Base-by-base conservation (phyloP, 1,139 yeast species). In the Blastobotrys arbuscula region DNA sequence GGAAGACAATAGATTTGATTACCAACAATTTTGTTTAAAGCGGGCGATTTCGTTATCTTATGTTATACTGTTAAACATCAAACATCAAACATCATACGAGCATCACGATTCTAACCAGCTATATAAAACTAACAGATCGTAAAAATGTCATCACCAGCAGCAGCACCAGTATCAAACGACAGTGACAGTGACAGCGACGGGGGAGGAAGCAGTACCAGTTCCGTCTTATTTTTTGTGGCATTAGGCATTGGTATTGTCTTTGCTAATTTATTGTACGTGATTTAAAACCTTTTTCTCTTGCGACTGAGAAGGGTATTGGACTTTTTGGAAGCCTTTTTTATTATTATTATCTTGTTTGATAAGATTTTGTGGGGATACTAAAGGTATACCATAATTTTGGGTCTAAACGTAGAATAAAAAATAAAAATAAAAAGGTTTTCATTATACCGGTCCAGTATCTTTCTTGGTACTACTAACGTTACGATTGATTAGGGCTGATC, bases 181-280 rank as follows among this genome's bases (percentile, higher is more conserved):
- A 19, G 28, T 10, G 36, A 10, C 44, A 10, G n/a, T 9, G 39
- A 19, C 18, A 39, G 23, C 23, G 26, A 13, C 3, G 42, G 45
- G 8, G 42, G 42, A 24, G 47, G 52, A 16, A 48, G 52, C 44
- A 55, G 56, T 26, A 57, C 65, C 20, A 45, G 50, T 38, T 47
- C 50, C 10, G 53, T 50, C 39, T 56, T 65, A 15, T 63, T 65
- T 51, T 65, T 57, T 44, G 64, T 65, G 26, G 68, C 69, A n/a
- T 55, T 65, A 8, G 69, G 68, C 1, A 60, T 65, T 39, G 69
- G 69, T 20, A 59, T 65, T 16, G 60, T 65, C 7, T 66, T 65
- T 51, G 63, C 65, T 33, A 57, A 59, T 47, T 44, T 65, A 36
- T 64, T 68, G 58, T 59, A 54, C 45, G 59, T 58, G 43, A 38